phyloP scores from a whole-genome alignment of 2,329 filamentous ascomycete genomes.

The Penicillium palitans region DNA sequence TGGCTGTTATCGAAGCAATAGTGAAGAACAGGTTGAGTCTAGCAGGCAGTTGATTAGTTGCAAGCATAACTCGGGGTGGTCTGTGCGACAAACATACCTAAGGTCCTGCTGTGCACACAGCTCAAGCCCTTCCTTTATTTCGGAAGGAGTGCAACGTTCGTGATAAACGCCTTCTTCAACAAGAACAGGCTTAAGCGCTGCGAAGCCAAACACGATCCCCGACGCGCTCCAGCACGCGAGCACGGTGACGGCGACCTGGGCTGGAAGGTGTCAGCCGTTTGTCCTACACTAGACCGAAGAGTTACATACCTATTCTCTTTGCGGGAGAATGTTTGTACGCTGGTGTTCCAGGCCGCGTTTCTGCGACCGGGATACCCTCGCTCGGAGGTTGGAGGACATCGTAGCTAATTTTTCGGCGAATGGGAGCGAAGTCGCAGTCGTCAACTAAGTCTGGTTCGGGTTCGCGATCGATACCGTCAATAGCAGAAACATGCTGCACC shows the following conservation, averaged over 20 bases:
- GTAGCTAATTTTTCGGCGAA: slow-evolving; percentile 33
- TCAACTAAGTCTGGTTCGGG: slow-evolving; percentile 21
- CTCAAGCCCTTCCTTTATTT: slow-evolving; percentile 50
- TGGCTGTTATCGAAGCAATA: slow-evolving; percentile 81
- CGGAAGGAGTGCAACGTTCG: slow-evolving; percentile 59
- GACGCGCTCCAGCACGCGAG: slow-evolving; percentile 75
- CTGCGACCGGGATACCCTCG: slow-evolving; percentile 35
- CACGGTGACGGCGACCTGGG: slow-evolving; percentile 65
- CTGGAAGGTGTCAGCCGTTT: slow-evolving; percentile 21
- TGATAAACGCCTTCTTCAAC: slow-evolving; percentile 71
- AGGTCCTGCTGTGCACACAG: slow-evolving; percentile 62
- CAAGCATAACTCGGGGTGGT: not conserved
- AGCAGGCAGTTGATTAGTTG: slow-evolving; percentile 11
- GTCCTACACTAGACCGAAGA: not conserved
- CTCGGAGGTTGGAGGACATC: slow-evolving; percentile 48
- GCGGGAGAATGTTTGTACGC: slow-evolving; percentile 51
- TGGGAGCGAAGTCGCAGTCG: slow-evolving; percentile 18
- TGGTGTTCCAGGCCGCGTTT: slow-evolving; percentile 45
- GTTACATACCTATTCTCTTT: slow-evolving; percentile 34
- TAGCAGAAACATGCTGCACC: slow-evolving; percentile 51
- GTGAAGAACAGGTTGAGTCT: slow-evolving; percentile 90
- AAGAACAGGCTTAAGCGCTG: slow-evolving; percentile 78
- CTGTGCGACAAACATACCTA: slow-evolving; percentile 33
- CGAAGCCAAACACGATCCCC: slow-evolving; percentile 81
- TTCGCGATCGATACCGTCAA: slow-evolving; percentile 52